These are phyloP conservation scores for Suhomyces anneliseae DNA, from an alignment of 1,139 yeast species.

Conservation along the genomic window DNA sequence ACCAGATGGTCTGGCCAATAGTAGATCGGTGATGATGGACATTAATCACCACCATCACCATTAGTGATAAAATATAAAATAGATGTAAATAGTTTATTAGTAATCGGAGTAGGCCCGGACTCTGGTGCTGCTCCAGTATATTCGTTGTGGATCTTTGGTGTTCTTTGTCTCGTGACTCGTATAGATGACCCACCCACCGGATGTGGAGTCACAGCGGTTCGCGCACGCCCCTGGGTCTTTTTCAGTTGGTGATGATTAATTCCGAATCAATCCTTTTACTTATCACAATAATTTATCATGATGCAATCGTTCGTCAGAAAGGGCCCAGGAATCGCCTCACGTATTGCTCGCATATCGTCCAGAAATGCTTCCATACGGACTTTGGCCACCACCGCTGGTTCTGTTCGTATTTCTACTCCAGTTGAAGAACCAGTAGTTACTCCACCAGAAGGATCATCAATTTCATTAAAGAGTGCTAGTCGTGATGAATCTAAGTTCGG, in stretches of 20 bases:
- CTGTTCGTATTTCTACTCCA: constrained; percentile 22
- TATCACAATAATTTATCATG: background rate
- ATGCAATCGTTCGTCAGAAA: constrained; percentile 1
- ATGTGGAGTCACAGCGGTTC: background rate
- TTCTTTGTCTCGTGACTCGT: background rate
- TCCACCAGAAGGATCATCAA: constrained; percentile 47
- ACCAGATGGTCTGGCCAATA: no score
- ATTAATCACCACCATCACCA: no score
- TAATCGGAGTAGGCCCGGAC: no score
- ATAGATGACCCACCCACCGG: background rate
- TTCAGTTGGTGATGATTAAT: constrained; percentile 6
- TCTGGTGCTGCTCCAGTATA: no score
- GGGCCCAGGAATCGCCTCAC: constrained; percentile 1
- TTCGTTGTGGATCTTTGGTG: no score
- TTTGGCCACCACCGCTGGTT: constrained; percentile 18
- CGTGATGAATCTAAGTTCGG: constrained; percentile 53
- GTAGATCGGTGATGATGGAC: no score
- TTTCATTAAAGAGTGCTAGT: constrained; percentile 45
- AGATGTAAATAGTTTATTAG: no score
- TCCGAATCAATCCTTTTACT: background rate
- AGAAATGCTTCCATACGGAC: background rate
- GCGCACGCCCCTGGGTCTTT: constrained; percentile 4
- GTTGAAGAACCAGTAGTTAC: constrained; percentile 19
- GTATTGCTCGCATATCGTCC: background rate
- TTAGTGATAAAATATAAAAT: no score